Evolutionary conservation across 2,329 filamentous ascomycete species (phyloP), one percentile per base, ranked within the genome.

Genomic region (Cladosporium sp.): DNA sequence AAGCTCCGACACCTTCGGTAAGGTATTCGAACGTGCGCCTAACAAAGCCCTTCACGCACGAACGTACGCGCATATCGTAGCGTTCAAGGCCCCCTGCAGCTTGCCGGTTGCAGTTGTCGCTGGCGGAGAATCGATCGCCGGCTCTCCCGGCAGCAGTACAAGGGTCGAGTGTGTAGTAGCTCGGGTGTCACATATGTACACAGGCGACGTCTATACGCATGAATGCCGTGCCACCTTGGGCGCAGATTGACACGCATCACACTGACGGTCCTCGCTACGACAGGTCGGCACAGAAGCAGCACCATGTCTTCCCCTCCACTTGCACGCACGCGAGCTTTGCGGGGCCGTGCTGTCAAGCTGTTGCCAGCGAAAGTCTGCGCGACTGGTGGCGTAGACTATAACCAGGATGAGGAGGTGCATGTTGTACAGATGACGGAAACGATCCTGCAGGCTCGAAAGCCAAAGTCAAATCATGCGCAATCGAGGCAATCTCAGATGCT

Each of bases 101-200:
- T 46, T 46, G 39, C 39, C 39, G 39, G 39, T n/a, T 46, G 39
- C 39, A 46, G n/a, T 36, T 57, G 54, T 28, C 53, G 26, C 54
- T 57, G 21, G 32, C 58, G 58, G 58, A 61, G 58, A 51, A 61
- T 61, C 58, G 58, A 61, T 61, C 58, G 58, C 23, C 58, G 43
- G 58, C 58, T 60, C 58, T 49, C 25, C 34, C 28, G 14, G 39
- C 39, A 21, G 39, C 39, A 46, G 2, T 7, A 16, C 32, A 18
- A 28, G 56, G n/a, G 32, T 14, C 11, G 10, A 18, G 13, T n/a
- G 5, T 13, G 54, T 16, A 28, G 36, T 26, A 16, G 54, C 18
- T 39, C 34, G 32, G 56, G 23, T 58, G 56, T 58, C 46, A 58
- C 46, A 39, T 58, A 58, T 46, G 56, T 46, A 58, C 56, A 28